Conservation (phyloP, 179 eudicot species). For the Patellifolia procumbens region DNA sequence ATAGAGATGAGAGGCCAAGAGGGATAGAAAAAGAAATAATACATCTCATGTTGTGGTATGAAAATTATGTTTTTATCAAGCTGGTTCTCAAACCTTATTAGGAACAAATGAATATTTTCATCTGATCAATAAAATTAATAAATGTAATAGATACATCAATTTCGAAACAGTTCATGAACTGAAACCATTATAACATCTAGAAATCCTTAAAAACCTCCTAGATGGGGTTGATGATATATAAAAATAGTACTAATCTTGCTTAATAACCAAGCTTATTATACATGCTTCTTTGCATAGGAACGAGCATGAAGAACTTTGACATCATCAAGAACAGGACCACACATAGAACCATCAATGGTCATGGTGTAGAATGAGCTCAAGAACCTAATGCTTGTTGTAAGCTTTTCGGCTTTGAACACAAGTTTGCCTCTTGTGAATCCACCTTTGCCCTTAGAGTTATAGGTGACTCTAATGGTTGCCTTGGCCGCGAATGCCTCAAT, state of each 20-base stretch:
- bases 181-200: constrained; percentile 21
- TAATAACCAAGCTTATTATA: not conserved
- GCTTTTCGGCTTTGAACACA: constrained; percentile 38
- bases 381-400: constrained; percentile 48
- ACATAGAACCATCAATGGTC: constrained; percentile 64
- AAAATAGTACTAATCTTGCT: not conserved
- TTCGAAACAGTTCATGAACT: constrained; percentile 1
- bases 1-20: too few species aligned
- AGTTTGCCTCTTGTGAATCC: constrained; percentile 45
- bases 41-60: too few species aligned
- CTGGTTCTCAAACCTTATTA: not conserved
- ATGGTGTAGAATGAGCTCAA: constrained; percentile 54
- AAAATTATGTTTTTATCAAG: too few species aligned
- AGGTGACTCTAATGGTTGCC: constrained; percentile 34
- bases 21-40: too few species aligned
- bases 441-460: constrained; percentile 53
- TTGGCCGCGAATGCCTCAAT: constrained; percentile 62
- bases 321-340: constrained; percentile 80
- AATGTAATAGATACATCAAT: constrained; percentile 25
- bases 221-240: constrained; percentile 8
- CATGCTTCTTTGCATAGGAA: not conserved
- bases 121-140: constrained; percentile 22
- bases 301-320: constrained; percentile 56
- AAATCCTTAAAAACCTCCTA: constrained; percentile 28
- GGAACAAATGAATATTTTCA: constrained; percentile 10